Evolutionary conservation across 2,329 filamentous ascomycete genomes (phyloP).

Genomic region (Hypomyces rosellus): DNA sequence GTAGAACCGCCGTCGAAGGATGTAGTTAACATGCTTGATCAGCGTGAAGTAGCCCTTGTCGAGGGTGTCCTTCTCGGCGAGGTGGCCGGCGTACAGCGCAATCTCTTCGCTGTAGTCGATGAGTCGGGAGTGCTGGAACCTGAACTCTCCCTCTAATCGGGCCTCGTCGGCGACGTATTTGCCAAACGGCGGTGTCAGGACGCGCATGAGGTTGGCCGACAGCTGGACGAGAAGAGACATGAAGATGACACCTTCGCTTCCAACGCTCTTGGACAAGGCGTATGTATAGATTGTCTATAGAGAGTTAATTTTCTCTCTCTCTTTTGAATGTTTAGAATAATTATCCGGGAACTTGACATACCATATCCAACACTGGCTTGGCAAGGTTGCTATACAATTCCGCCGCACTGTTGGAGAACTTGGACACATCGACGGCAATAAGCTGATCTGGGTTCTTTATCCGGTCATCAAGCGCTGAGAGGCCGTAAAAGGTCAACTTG

Average conservation of each 20-base stretch:
- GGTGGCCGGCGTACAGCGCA: conserved; percentile 84
- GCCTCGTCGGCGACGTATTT: conserved; percentile 98
- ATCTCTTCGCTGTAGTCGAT: conserved; percentile 97
- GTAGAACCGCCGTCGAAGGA: conserved; percentile 82
- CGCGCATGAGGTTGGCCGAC: conserved; percentile 87
- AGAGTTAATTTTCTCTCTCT: conserved; percentile 23
- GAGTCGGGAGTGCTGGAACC: conserved; percentile 87
- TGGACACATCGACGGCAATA: conserved; percentile 92
- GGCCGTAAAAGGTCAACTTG: conserved; percentile 96
- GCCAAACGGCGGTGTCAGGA: conserved; percentile 90
- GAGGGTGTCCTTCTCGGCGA: conserved; percentile 89
- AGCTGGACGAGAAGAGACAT: conserved; percentile 93
- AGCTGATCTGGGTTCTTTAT: conserved; percentile 99
- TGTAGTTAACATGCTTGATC: conserved; percentile 98
- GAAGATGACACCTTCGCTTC: conserved; percentile 88
- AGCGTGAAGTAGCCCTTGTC: conserved; percentile 99
- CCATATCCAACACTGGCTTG: conserved; percentile 90
- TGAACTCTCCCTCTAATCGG: conserved; percentile 87
- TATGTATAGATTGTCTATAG: conserved; percentile 82
- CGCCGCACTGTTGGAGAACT: conserved; percentile 90
- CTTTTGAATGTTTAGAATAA: not conserved
- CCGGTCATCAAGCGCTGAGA: conserved; percentile 89
- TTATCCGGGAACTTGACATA: conserved; percentile 28
- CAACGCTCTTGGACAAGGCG: conserved; percentile 88
- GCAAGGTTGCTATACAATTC: conserved; percentile 95